A percentile compares a stretch with the other conserved stretches of the same genome.
Conservation (phyloP, 2,329 filamentous ascomycete species). For the Thermothelomyces thermophilus region DNA sequence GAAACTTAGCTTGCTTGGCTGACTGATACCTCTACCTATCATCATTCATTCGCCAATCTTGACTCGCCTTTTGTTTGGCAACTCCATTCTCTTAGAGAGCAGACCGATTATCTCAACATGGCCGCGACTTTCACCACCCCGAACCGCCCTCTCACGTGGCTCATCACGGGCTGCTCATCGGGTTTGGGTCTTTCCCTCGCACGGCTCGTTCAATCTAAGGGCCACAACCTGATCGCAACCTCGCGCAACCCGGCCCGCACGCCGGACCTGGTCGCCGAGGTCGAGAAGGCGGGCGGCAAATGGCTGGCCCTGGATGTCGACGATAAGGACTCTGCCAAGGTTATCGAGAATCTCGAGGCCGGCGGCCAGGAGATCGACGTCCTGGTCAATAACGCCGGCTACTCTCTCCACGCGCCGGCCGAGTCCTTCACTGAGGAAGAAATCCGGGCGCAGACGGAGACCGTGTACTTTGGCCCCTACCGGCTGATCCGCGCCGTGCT, state of each 20-base stretch:
- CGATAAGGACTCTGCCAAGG: not conserved
- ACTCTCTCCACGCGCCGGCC: not conserved
- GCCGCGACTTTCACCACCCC: not conserved
- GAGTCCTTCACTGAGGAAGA: not conserved
- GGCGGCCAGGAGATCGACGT: not conserved
- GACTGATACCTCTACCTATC: too few relatives aligned
- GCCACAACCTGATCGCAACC: constrained; percentile 2
- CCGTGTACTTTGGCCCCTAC: not conserved
- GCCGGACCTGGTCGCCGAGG: not conserved
- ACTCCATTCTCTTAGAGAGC: too few relatives aligned
- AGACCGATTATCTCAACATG: not conserved
- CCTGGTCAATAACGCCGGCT: constrained; percentile 1
- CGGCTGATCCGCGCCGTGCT: not conserved
- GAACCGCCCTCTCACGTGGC: not conserved
- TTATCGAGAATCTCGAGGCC: not conserved
- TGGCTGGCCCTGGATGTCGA: not conserved
- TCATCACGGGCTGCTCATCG: constrained; percentile 1
- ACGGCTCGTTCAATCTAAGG: not conserved
- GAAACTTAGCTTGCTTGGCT: too few relatives aligned
- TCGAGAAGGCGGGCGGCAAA: not conserved
- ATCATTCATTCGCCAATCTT: too few relatives aligned
- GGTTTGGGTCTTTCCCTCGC: not conserved
- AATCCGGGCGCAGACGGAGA: not conserved
- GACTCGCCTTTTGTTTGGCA: too few relatives aligned
- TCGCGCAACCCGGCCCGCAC: constrained; percentile 2